Percentiles rank a stretch among this genome's conserved stretches.
These are phyloP conservation scores for Backusella sp. DNA, from an alignment of 192 early-diverging fungal species.

Conservation along the genomic window DNA sequence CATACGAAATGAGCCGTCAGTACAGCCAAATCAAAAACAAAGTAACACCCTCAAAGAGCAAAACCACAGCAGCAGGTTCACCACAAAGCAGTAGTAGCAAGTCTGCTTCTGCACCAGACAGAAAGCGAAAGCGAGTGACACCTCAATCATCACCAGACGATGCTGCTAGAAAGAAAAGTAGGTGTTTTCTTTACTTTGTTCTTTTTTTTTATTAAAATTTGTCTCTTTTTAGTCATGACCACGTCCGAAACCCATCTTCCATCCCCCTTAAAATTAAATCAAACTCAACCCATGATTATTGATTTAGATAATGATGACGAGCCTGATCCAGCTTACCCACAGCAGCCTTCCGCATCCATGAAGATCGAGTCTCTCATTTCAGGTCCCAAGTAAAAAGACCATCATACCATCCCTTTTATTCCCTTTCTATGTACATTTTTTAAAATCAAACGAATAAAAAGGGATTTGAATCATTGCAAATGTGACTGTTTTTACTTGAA, in stretches of 20 bases:
- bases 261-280: background rate
- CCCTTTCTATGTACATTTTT: background rate
- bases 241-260: background rate
- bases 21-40: constrained; percentile 47
- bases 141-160: background rate
- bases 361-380: constrained; percentile 28
- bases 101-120: background rate
- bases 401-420: background rate
- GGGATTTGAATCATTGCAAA: background rate
- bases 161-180: background rate
- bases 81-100: background rate
- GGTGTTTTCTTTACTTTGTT: background rate
- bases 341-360: constrained; percentile 21
- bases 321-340: background rate
- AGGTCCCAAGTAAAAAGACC: background rate
- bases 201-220: background rate
- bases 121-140: constrained; percentile 8
- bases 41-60: background rate
- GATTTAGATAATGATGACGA: background rate
- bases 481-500: background rate
- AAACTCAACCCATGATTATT: background rate
- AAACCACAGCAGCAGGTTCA: background rate
- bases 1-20: constrained; percentile 53
- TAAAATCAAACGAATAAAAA: background rate
- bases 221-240: background rate